phyloP scores from a whole-genome alignment of 139 green algal species.

The Chlorella sp. region DNA sequence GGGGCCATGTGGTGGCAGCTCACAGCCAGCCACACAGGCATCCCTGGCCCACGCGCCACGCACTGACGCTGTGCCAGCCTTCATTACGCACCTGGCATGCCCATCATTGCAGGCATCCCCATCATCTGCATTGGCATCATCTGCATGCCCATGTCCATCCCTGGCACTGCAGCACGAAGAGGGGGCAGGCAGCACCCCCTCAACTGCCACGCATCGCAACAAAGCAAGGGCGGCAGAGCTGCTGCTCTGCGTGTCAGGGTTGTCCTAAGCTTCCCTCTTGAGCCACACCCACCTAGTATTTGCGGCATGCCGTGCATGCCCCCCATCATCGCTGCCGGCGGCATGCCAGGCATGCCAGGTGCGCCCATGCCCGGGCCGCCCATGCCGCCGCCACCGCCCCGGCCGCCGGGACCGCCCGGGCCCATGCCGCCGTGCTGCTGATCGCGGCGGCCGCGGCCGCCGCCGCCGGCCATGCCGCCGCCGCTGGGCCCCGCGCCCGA shows the following conservation, averaged over 20 bases:
- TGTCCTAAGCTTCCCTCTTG: too few species aligned
- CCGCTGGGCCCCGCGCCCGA: background rate
- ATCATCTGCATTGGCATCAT: slow-evolving; percentile 32
- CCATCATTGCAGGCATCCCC: slow-evolving; percentile 17
- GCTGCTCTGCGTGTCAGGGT: too few species aligned
- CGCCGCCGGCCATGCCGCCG: background rate
- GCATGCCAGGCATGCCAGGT: background rate
- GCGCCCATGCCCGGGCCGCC: background rate
- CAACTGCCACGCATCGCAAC: background rate
- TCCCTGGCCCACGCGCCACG: too few species aligned
- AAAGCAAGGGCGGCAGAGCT: background rate
- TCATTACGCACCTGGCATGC: slow-evolving; percentile 15
- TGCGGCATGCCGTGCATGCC: background rate
- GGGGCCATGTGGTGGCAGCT: background rate
- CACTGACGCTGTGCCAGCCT: too few species aligned
- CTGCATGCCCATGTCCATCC: slow-evolving; percentile 18
- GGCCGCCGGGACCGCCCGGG: background rate
- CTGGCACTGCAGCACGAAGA: background rate
- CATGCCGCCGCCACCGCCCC: background rate
- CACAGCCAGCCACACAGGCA: background rate
- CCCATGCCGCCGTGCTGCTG: background rate
- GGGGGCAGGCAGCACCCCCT: slow-evolving; percentile 1
- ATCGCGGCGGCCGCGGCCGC: background rate
- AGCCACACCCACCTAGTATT: slow-evolving; percentile 21
- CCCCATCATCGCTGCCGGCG: slow-evolving; percentile 3